Percentiles rank a stretch among this genome's conserved stretches.
Conservation (phyloP, 352 stramenopile genomes). For the Phytophthora quininea region DNA sequence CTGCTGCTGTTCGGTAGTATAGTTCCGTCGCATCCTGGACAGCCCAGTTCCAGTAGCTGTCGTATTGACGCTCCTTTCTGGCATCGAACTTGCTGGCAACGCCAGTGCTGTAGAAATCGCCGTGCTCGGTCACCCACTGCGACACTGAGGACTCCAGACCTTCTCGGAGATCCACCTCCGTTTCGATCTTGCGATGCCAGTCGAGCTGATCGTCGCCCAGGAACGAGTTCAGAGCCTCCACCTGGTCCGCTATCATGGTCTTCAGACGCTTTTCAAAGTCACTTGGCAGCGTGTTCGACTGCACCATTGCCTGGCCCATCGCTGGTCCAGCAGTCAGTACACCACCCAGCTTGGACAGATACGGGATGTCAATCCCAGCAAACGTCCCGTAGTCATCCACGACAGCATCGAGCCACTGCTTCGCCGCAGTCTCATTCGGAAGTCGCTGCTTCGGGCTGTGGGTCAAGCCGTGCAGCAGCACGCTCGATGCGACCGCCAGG, state of each 20-base stretch:
- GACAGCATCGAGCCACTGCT: constrained; percentile 82
- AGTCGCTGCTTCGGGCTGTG: constrained; percentile 79
- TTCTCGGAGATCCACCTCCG: constrained; percentile 57
- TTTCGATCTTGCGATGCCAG: constrained; percentile 58
- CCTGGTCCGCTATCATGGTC: constrained; percentile 67
- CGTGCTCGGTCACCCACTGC: constrained; percentile 62
- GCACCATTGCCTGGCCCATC: constrained; percentile 37
- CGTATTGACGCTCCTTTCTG: constrained; percentile 76
- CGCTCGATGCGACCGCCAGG: constrained; percentile 73
- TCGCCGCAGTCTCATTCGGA: constrained; percentile 62
- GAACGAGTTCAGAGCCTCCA: constrained; percentile 52
- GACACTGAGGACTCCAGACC: constrained; percentile 57
- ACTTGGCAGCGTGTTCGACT: constrained; percentile 36
- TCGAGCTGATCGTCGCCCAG: constrained; percentile 58
- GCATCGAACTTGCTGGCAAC: constrained; percentile 70
- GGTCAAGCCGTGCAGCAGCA: constrained; percentile 74
- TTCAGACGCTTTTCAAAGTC: constrained; percentile 66
- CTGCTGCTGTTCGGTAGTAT: constrained; percentile 53
- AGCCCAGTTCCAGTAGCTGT: constrained; percentile 87
- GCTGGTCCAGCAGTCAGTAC: constrained; percentile 30
- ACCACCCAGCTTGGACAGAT: constrained; percentile 47
- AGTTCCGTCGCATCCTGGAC: constrained; percentile 72
- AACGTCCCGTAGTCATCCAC: constrained; percentile 80
- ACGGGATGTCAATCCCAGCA: constrained; percentile 64
- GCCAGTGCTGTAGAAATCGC: constrained; percentile 57